Base-by-base conservation (phyloP, 148 eudicot genomes). In the Agrostemma githago region DNA sequence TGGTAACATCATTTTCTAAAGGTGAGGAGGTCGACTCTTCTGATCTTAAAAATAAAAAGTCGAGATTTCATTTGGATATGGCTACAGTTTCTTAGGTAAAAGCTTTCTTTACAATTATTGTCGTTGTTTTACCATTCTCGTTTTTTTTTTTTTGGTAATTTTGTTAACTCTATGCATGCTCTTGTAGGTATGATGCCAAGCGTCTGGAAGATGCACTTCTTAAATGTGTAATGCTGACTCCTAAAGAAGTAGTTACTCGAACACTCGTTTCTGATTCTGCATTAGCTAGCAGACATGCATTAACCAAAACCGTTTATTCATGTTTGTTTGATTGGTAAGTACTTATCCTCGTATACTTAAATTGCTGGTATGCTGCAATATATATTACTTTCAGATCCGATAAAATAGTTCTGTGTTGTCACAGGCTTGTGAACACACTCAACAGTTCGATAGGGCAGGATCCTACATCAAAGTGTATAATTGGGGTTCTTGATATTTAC, bases 391-490 rank as follows among this genome's bases (percentile, higher is more conserved):
- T 79, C 40, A 11, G 40, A 58, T 76, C 39, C 41, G 80, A 12
- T 41, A 79, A 62, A 76, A 40, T n/a, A n/a, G n/a, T 73, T 71
- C 12, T 68, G 64, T 65, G 73, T 72, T 46, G 65, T 56, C 68
- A 34, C 84, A 96, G 99, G 99, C 88, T 96, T 77, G 99, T 96
- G 87, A 96, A 96, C 53, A 96, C 82, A 78, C 89, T 96, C 82
- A 93, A 92, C 85, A 84, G 43, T 75, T 92, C 97, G 34, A 96
- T 96, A 78, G 99, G 99, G 74, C 99, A 96, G 79, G 99, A 96
- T 85, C 95, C 97, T 46, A 88, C 74, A 79, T 90, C 99, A 72
- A 92, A 88, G 74, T 84, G 90, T 15, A 86, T 96, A 60, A 92
- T 89, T 54, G 96, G 96, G 20, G 99, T 90, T 82, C 97, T 90